Base-by-base conservation (phyloP, 495 filamentous ascomycete genomes). In the Darksidea phi region DNA sequence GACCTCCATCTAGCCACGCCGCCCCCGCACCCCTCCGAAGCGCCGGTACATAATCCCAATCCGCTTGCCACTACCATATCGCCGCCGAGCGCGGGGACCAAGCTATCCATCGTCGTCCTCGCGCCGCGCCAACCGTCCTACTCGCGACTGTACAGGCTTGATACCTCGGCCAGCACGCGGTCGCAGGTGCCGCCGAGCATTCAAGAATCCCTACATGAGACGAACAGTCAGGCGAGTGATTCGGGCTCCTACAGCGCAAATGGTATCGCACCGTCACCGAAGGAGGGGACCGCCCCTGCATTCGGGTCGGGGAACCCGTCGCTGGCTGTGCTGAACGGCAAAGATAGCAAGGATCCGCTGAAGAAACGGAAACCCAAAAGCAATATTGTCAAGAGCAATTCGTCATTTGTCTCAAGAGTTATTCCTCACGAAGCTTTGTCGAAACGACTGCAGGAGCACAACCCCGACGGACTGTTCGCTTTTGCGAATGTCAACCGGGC, bases 301-400 rank as follows among this genome's bases (percentile, higher is more conserved):
- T 97, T 96, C 73, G 94, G 93, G n/a, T 88, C 91, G 61, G 88
- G 88, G 47, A 97, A 97, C 69, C 77, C 83, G 13, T 80, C 88
- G 18, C 79, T 97, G 46, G 77, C 80, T 20, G 37, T 67, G 7
- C 50, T 57, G 4, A 74, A 73, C 45, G 72, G 77, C 1, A 76
- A 80, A 55, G 73, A 74, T 15, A 75, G 73, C n/a, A 96, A 91
- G 74, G 91, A 96, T 64, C 78, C 81, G 2, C 76, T 80, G 49
- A 96, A 95, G 74, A 76, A 85, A 67, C 81, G 87, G 61, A 98
- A 97, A 74, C 95, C 94, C 11, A 97, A 96, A 76, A 96, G 90
- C 73, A 97, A 94, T 72, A 91, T 98, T 67, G 84, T 91, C 41
- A 98, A 98, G 78, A 97, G 90, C 76, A 97, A 95, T 74, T 97